Evolutionary conservation across 345 rosid species (phyloP), one percentile per base, ranked within the genome.

Genomic region (Gossypium australe): DNA sequence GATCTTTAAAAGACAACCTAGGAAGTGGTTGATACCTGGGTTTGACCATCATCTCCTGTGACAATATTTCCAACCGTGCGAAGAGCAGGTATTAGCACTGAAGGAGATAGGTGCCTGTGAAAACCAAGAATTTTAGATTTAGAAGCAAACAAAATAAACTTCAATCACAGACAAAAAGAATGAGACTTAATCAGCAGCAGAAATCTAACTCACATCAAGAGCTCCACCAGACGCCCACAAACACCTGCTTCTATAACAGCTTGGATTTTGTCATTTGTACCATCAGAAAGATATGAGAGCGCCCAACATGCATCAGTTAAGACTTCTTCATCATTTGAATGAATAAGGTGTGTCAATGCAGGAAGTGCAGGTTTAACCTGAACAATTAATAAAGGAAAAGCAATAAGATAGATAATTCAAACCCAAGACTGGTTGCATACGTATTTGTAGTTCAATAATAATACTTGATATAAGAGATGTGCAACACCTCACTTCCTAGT

Each of bases 221-320:
- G 97, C 77, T 90, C 97, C 57, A 89, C 84, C 16, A 94, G 87
- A 47, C 95, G 90, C 18, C 87, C 88, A 77, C 94, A 90, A 78
- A 92, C 97, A 60, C 88, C 88, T 22, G 97, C 93, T 72, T 94
- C 91, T 59, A 94, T 92, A 60, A 94, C 98, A 80, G 92, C 86
- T 86, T 94, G 97, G 67, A 94, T 92, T 86, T 92, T 92, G 83
- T 92, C 98, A 83, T 94, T 94, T 22, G 93, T 89, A 29, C 98
- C 98, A 85, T 94, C 97, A 80, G 97, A 91, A 55, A 93, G 92
- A 80, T 91, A 93, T 17, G 97, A 94, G 44, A 94, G 92, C 1
- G 97, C 97, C 98, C 98, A 94, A 69, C 98, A 94, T 41, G 97
- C 97, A 82, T 92, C 98, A 2, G 97, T 92, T 78, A 94, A 80